Evolutionary conservation across 2,329 filamentous ascomycete genomes (phyloP), one percentile per base, ranked within the genome.

Genomic region (Diaporthe eres): DNA sequence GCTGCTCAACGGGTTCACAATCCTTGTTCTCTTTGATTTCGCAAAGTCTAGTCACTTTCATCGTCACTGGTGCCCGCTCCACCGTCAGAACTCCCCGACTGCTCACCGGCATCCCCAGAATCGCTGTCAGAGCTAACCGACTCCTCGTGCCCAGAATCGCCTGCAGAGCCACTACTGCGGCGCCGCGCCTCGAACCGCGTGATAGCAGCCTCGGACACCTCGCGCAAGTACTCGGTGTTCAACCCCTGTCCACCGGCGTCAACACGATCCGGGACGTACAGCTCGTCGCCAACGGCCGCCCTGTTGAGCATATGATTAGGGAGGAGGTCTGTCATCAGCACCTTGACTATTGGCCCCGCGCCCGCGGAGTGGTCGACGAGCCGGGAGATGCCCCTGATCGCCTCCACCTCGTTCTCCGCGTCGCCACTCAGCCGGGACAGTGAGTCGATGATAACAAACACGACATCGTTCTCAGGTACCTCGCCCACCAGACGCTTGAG

Each of bases 231-330:
- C 13, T 61, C 58, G 0, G n/a, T 15, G 13, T 61, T 61, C 0
- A 61, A 37, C 7, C 58, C 58, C 19, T 42, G 37, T 37, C 57
- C 37, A 8, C 37, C 58, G 7, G 25, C n/a, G 37, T 61, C 58
- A 13, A 61, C 58, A 22, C 58, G 58, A 3, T 61, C 58, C 58
- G 58, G 58, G 13, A 61, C 58, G 58, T 61, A 61, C 13, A 61
- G 58, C 22, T 61, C 58, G 3, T 61, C 58, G 25, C 25, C 25
- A 25, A 25, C 25, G 25, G 25, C 25, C 25, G 25, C 25, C 25
- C 25, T 25, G 25, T 25, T 25, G 25, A 25, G 25, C 25, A 25
- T 25, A 25, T 25, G 25, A 25, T 25, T 25, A 25, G 25, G 58
- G 37, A 61, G 58, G 37, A 61, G 37, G n/a, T 61, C 58, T 7